Evolutionary conservation across 208 protist genomes (phyloP).

Genomic region (Crithidia acanthocephali): DNA sequence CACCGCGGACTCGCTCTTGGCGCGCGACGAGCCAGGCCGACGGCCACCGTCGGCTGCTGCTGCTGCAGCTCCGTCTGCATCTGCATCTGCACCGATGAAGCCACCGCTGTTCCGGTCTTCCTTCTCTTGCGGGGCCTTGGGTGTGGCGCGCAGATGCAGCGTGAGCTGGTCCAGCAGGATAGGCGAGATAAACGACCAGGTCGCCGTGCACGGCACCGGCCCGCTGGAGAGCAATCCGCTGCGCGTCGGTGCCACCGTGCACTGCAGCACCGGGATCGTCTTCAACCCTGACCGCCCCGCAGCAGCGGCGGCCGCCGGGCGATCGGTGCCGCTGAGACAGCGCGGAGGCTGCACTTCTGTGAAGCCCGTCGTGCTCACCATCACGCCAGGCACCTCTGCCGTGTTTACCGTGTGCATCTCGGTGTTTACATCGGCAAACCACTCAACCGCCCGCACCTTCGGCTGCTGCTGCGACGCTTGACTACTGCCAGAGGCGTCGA

Average conservation of each 20-base stretch:
- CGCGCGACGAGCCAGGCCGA: neutral
- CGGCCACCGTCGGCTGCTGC: neutral
- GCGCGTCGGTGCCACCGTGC: neutral
- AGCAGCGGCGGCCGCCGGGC: neutral
- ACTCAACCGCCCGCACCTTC: slow-evolving; percentile 35
- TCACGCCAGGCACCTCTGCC: slow-evolving; percentile 28
- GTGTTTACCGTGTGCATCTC: slow-evolving; percentile 30
- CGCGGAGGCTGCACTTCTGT: slow-evolving; percentile 38
- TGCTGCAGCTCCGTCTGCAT: neutral
- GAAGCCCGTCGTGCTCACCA: slow-evolving; percentile 46
- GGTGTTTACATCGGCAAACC: slow-evolving; percentile 48
- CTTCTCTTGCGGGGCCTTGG: neutral
- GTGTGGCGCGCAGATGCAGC: slow-evolving; percentile 10
- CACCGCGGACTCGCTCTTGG: slow-evolving; percentile 11
- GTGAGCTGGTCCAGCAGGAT: slow-evolving; percentile 25
- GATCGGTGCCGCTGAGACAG: slow-evolving; percentile 21
- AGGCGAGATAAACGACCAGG: slow-evolving; percentile 32
- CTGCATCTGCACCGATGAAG: neutral
- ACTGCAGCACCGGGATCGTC: slow-evolving; percentile 27
- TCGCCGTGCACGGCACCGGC: slow-evolving; percentile 1
- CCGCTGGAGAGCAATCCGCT: neutral
- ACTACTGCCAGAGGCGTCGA: neutral
- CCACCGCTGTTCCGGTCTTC: neutral
- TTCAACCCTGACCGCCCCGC: neutral
- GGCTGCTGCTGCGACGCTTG: neutral